Evolutionary conservation across 1,139 yeast genomes (phyloP).

Genomic region (Zygosaccharomyces sapae): DNA sequence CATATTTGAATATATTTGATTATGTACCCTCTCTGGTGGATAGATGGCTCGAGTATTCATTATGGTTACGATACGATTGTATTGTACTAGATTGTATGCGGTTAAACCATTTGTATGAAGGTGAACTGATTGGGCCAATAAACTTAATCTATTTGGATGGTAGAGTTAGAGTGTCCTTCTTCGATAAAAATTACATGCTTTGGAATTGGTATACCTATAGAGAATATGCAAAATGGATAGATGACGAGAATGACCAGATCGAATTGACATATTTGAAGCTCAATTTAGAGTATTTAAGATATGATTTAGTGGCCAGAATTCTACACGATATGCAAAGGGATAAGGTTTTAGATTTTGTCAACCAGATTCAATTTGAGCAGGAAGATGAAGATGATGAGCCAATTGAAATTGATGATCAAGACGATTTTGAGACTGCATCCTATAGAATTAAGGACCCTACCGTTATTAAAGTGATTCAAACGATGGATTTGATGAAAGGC

Average conservation of each 20-base stretch:
- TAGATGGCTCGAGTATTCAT: slow-evolving; percentile 27
- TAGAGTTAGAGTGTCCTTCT: slow-evolving; percentile 21
- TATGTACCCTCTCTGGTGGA: slow-evolving; percentile 23
- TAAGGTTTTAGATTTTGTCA: slow-evolving; percentile 16
- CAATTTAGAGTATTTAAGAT: slow-evolving; percentile 18
- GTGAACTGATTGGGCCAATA: slow-evolving; percentile 22
- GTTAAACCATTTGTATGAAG: slow-evolving; percentile 27
- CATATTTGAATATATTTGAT: slow-evolving; percentile 26
- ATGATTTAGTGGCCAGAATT: slow-evolving; percentile 8
- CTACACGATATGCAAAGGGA: slow-evolving; percentile 14
- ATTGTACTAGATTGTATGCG: slow-evolving; percentile 30
- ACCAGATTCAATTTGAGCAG: slow-evolving; percentile 20
- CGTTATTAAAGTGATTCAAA: slow-evolving; percentile 15
- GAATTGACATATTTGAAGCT: slow-evolving; percentile 15
- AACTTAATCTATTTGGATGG: slow-evolving; percentile 28
- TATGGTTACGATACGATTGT: slow-evolving; percentile 32
- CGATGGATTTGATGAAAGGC: slow-evolving; percentile 25
- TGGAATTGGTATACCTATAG: slow-evolving; percentile 30
- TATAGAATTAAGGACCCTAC: slow-evolving; percentile 9
- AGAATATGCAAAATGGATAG: slow-evolving; percentile 27
- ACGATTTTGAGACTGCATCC: slow-evolving; percentile 6
- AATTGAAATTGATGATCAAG: neutral
- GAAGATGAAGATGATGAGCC: slow-evolving; percentile 14
- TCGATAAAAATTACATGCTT: slow-evolving; percentile 23
- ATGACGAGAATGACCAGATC: slow-evolving; percentile 10